Conservation (phyloP, 495 filamentous ascomycete genomes). For the Aspergillus biplanus region DNA sequence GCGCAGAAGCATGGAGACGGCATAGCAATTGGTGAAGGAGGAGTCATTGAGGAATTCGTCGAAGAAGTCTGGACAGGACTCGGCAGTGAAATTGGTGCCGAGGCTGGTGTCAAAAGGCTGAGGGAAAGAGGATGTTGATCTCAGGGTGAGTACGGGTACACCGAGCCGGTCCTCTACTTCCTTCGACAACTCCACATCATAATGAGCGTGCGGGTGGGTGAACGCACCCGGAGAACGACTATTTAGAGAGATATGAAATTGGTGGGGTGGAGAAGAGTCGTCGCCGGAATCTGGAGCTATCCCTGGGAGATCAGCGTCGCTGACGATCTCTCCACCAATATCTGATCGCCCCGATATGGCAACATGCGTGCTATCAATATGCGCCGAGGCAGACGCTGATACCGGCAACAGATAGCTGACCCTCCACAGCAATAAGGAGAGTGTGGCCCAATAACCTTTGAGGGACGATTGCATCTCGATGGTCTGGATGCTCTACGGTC, state of each 20-base stretch:
- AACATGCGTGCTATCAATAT: conserved; percentile 1
- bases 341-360: conserved; percentile 1
- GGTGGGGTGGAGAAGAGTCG: conserved; percentile 7
- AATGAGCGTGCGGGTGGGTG: neutral
- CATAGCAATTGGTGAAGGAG: conserved; percentile 70
- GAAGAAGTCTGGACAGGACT: conserved; percentile 70
- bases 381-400: conserved; percentile 11
- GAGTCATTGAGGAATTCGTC: conserved; percentile 62
- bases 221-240: neutral
- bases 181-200: neutral
- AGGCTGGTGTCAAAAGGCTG: conserved; percentile 71
- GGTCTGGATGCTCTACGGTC: conserved; percentile 17
- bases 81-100: conserved; percentile 67
- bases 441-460: neutral
- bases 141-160: conserved; percentile 1
- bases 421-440: conserved; percentile 16
- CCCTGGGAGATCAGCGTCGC: conserved; percentile 23
- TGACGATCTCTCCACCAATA: conserved; percentile 28
- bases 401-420: conserved; percentile 14
- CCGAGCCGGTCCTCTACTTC: conserved; percentile 1
- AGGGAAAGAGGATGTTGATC: conserved; percentile 52
- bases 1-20: conserved; percentile 74
- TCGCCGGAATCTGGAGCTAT: conserved; percentile 8
- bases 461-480: conserved; percentile 13
- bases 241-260: conserved; percentile 3